phyloP scores from a whole-genome alignment of 495 filamentous ascomycete species.

The Pyrenopolyporus hunteri region DNA sequence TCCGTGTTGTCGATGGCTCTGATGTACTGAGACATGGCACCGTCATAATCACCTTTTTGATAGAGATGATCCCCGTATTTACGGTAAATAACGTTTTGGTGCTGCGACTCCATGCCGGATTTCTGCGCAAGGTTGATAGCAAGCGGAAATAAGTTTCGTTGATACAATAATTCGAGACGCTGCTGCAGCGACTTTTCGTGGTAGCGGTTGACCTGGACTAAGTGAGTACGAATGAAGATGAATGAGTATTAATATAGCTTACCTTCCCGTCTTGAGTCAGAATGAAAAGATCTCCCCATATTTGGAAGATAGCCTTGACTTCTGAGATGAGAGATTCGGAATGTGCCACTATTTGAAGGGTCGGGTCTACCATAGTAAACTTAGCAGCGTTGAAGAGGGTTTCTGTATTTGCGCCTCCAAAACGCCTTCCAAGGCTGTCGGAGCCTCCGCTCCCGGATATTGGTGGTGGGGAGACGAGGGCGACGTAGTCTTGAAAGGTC shows the following conservation, averaged over 20 bases:
- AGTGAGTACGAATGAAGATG: slow-evolving; percentile 14
- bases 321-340: slow-evolving; percentile 81
- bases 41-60: slow-evolving; percentile 91
- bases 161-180: slow-evolving; percentile 91
- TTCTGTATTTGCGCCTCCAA: slow-evolving; percentile 71
- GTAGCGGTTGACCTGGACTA: slow-evolving; percentile 76
- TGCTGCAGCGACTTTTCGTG: slow-evolving; percentile 91
- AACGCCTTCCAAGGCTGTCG: slow-evolving; percentile 59
- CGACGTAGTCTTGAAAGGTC: slow-evolving; percentile 85
- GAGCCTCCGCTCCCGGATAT: slow-evolving; percentile 55
- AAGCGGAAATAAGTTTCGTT: slow-evolving; percentile 87
- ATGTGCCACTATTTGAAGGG: slow-evolving; percentile 88
- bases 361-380: slow-evolving; percentile 88
- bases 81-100: slow-evolving; percentile 90
- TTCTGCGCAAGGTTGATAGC: slow-evolving; percentile 95
- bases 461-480: slow-evolving; percentile 80
- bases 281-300: slow-evolving; percentile 91
- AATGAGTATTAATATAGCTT: slow-evolving; percentile 22
- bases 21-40: slow-evolving; percentile 97
- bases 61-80: slow-evolving; percentile 97
- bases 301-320: slow-evolving; percentile 77
- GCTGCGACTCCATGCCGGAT: slow-evolving; percentile 72
- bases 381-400: slow-evolving; percentile 80
- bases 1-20: slow-evolving; percentile 95
- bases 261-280: slow-evolving; percentile 91